These are phyloP conservation scores for Myriosclerotinia duriaeana DNA, from an alignment of 2,329 filamentous ascomycete genomes.

Conservation along the genomic window DNA sequence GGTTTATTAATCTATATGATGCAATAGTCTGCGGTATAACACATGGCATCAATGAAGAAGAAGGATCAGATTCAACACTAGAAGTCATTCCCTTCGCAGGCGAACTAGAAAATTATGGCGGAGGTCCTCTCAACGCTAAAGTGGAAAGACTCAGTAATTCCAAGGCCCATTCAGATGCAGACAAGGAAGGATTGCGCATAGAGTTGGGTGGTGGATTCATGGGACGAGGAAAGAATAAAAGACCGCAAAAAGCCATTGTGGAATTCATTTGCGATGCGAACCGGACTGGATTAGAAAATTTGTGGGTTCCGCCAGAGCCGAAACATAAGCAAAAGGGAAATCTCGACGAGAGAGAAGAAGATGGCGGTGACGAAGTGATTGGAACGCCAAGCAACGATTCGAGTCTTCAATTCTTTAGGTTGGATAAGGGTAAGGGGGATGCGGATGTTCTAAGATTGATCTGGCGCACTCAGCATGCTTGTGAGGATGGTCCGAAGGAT, in stretches of 20 bases:
- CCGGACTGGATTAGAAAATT: constrained; percentile 71
- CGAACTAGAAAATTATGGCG: constrained; percentile 59
- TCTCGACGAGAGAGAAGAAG: constrained; percentile 39
- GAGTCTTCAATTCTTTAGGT: constrained; percentile 75
- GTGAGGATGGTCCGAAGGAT: constrained; percentile 58
- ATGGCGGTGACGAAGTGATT: constrained; percentile 40
- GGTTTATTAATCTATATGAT: constrained; percentile 8
- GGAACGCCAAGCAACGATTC: constrained; percentile 46
- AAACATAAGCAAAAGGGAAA: constrained; percentile 37
- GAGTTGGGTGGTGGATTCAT: constrained; percentile 62
- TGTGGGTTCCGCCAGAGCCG: constrained; percentile 56
- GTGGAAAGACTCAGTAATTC: constrained; percentile 65
- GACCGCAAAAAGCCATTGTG: constrained; percentile 72
- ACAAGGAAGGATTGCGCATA: constrained; percentile 70
- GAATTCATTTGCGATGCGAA: constrained; percentile 80
- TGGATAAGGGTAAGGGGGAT: constrained; percentile 59
- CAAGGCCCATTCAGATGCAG: constrained; percentile 61
- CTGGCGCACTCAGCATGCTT: constrained; percentile 88
- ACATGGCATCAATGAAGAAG: constrained; percentile 52
- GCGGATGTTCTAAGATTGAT: constrained; percentile 68
- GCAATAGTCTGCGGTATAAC: constrained; percentile 71
- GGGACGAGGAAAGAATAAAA: constrained; percentile 52
- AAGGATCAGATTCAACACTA: constrained; percentile 50
- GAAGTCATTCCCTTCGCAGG: constrained; percentile 74
- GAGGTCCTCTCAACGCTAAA: constrained; percentile 62